A percentile compares a stretch with the other conserved stretches of the same genome.
phyloP scores from a whole-genome alignment of 805 yeast genomes.

The Ogataea methanolica region DNA sequence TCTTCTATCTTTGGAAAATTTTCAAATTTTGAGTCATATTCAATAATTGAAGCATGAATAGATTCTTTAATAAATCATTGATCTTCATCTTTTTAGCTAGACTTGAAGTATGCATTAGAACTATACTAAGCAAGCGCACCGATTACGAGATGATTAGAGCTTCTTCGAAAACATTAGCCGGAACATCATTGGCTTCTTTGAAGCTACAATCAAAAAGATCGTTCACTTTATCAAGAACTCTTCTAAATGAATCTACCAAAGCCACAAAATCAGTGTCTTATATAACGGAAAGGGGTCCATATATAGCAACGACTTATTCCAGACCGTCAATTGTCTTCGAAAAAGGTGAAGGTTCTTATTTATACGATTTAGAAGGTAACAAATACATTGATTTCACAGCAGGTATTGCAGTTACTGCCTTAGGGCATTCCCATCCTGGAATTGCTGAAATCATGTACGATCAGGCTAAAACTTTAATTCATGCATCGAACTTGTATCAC shows the following conservation, averaged over 20 bases:
- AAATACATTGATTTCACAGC: conserved; percentile 88
- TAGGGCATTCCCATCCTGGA: conserved; percentile 82
- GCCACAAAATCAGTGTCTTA: conserved; percentile 31
- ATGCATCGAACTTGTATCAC: conserved; percentile 80
- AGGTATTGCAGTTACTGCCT: conserved; percentile 94
- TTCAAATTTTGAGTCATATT: not conserved
- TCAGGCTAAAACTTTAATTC: conserved; percentile 72
- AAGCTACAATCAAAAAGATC: not conserved
- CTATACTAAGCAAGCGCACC: not conserved
- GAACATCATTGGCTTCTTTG: not conserved
- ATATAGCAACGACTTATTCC: conserved; percentile 72
- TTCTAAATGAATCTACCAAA: conserved; percentile 4
- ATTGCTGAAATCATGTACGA: conserved; percentile 66
- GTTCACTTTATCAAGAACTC: not conserved
- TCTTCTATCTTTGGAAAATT: not conserved
- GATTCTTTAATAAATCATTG: not conserved
- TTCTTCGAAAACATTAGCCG: not conserved
- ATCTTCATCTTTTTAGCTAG: no score
- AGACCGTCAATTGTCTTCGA: conserved; percentile 74
- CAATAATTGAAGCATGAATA: no score
- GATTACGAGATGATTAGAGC: not conserved
- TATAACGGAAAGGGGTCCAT: conserved; percentile 45
- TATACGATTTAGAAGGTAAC: conserved; percentile 76
- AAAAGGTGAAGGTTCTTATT: conserved; percentile 73
- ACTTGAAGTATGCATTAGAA: no score